Evolutionary conservation across 768 basidiomycete species (phyloP).

Genomic region (Trametes cubensis): DNA sequence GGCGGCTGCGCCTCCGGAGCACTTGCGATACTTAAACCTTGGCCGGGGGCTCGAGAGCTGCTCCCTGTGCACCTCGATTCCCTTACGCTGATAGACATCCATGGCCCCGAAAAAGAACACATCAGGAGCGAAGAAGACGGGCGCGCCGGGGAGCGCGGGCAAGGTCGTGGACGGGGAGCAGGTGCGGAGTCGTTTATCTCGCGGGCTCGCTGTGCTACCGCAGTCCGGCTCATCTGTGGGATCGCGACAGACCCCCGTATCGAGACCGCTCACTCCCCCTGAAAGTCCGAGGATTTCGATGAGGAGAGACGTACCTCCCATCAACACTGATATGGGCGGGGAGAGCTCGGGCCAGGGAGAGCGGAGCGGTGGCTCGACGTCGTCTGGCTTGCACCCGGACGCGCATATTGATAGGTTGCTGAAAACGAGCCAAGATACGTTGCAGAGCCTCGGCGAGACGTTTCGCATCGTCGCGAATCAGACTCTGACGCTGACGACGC

Average conservation of each 20-base stretch:
- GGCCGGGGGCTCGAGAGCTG: too few relatives aligned
- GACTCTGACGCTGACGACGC: slow-evolving; percentile 44
- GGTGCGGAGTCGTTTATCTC: too few relatives aligned
- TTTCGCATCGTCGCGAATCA: slow-evolving; percentile 52
- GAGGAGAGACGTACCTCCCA: not conserved
- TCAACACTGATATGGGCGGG: not conserved
- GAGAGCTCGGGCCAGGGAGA: not conserved
- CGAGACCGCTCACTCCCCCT: not conserved
- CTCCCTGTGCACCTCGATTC: too few relatives aligned
- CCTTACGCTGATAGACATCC: too few relatives aligned
- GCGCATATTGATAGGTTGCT: slow-evolving; percentile 41
- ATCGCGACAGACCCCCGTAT: too few relatives aligned
- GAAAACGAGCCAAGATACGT: slow-evolving; percentile 47
- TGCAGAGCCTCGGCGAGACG: slow-evolving; percentile 43
- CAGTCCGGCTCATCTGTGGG: not conserved
- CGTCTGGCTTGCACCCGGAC: not conserved
- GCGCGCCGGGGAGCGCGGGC: too few relatives aligned
- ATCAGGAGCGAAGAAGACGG: too few relatives aligned
- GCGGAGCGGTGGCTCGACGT: not conserved
- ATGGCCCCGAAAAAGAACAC: too few relatives aligned
- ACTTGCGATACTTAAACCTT: not conserved
- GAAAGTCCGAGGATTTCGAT: not conserved
- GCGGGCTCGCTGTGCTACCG: not conserved
- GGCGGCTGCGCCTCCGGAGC: not conserved
- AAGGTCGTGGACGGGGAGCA: too few relatives aligned